phyloP scores from a whole-genome alignment of 2,329 filamentous ascomycete species.

The Sporothrix phasma region DNA sequence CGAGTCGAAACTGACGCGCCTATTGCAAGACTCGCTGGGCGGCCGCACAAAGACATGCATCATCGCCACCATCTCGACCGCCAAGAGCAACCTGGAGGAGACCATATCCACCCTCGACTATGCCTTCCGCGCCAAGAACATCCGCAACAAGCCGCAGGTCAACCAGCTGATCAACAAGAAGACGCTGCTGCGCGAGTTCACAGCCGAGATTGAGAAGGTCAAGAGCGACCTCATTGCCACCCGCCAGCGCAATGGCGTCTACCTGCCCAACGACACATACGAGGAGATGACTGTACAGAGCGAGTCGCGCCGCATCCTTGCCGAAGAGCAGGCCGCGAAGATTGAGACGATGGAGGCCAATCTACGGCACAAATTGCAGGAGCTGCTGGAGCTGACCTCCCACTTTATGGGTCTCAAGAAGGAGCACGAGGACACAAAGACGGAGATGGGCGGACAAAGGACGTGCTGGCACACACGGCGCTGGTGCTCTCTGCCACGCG shows the following conservation, averaged over 20 bases:
- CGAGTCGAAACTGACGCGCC: slow-evolving; percentile 89
- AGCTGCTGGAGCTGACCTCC: slow-evolving; percentile 76
- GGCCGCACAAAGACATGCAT: slow-evolving; percentile 97
- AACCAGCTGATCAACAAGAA: slow-evolving; percentile 91
- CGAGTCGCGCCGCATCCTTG: slow-evolving; percentile 82
- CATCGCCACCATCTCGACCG: slow-evolving; percentile 90
- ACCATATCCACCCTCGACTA: slow-evolving; percentile 98
- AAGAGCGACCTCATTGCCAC: slow-evolving; percentile 91
- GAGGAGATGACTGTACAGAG: slow-evolving; percentile 88
- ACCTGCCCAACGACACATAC: slow-evolving; percentile 77
- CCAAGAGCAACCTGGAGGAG: slow-evolving; percentile 91
- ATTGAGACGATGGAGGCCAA: slow-evolving; percentile 88
- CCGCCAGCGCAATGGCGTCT: slow-evolving; percentile 87
- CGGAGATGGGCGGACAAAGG: slow-evolving; percentile 66
- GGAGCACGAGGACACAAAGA: slow-evolving; percentile 69
- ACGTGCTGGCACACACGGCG: slow-evolving; percentile 78
- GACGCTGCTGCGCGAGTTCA: slow-evolving; percentile 81
- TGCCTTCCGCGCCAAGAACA: slow-evolving; percentile 96
- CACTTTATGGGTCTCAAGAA: slow-evolving; percentile 83
- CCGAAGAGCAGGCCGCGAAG: slow-evolving; percentile 84
- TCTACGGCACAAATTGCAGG: slow-evolving; percentile 85
- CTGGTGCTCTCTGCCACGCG: slow-evolving; percentile 69
- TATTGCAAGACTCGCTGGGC: slow-evolving; percentile 92
- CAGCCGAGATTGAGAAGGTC: slow-evolving; percentile 83
- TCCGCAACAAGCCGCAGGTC: slow-evolving; percentile 92